Conservation (phyloP, 1,284 basidiomycete species). For the Apiotrichum gamsii region DNA sequence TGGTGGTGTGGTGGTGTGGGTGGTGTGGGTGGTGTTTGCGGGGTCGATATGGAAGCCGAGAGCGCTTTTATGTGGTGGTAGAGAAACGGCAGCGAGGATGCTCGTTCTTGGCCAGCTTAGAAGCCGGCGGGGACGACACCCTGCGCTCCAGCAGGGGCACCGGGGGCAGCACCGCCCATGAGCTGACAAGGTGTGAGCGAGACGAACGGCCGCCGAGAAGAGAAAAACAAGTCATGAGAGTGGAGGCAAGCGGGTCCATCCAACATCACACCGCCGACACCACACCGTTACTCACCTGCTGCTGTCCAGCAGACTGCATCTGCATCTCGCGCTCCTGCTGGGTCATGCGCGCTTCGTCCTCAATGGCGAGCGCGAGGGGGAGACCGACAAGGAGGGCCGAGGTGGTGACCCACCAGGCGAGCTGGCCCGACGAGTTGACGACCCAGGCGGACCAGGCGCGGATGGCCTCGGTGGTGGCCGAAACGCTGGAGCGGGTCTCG, state of each 20-base stretch:
- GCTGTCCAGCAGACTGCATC: slow-evolving; percentile 84
- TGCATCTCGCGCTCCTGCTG: slow-evolving; percentile 92
- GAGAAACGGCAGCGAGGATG: too few species aligned
- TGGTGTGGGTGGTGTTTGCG: not conserved
- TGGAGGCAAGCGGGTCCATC: not conserved
- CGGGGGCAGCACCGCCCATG: slow-evolving; percentile 10
- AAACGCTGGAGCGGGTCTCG: slow-evolving; percentile 69
- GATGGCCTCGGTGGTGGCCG: slow-evolving; percentile 57
- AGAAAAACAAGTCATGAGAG: not conserved
- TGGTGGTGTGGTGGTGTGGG: too few species aligned
- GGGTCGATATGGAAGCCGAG: too few species aligned
- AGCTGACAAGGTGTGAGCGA: slow-evolving; percentile 6
- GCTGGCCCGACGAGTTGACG: slow-evolving; percentile 63
- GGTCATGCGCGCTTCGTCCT: slow-evolving; percentile 91
- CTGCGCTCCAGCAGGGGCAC: not conserved
- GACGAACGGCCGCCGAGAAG: too few species aligned
- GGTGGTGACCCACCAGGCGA: slow-evolving; percentile 93
- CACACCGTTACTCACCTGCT: slow-evolving; percentile 60
- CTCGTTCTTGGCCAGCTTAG: slow-evolving; percentile 6
- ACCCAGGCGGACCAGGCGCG: slow-evolving; percentile 57
- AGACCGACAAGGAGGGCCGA: slow-evolving; percentile 87
- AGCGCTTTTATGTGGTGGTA: not conserved
- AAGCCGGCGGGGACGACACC: slow-evolving; percentile 18
- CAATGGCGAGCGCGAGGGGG: slow-evolving; percentile 83
- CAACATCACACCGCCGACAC: not conserved